Evolutionary conservation across 805 yeast species (phyloP).

Genomic region (Lipomyces oligophaga): DNA sequence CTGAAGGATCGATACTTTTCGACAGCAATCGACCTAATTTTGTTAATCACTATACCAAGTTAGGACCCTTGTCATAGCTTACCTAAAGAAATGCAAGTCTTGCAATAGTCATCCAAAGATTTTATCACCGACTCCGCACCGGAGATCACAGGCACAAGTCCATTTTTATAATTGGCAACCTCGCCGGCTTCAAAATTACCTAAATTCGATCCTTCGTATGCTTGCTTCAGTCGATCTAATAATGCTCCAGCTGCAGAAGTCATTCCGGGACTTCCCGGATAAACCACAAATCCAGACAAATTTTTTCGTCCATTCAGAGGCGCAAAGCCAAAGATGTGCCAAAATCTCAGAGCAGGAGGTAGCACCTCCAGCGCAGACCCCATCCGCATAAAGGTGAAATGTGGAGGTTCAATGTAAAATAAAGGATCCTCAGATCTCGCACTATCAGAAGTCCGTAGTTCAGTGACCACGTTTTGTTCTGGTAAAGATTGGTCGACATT

Average conservation of each 20-base stretch:
- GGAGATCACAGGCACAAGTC: slow-evolving; percentile 19
- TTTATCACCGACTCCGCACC: slow-evolving; percentile 8
- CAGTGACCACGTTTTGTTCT: not conserved
- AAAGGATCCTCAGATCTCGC: slow-evolving; percentile 6
- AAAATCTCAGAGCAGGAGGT: slow-evolving; percentile 40
- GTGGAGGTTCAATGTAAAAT: slow-evolving; percentile 33
- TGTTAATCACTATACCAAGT: too few relatives aligned
- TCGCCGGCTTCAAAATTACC: slow-evolving; percentile 32
- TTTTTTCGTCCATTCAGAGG: slow-evolving; percentile 37
- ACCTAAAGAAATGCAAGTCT: slow-evolving; percentile 13
- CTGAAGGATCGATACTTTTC: slow-evolving; percentile 5
- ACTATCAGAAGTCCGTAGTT: too few relatives aligned
- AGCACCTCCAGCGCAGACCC: slow-evolving; percentile 36
- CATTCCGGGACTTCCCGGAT: slow-evolving; percentile 33
- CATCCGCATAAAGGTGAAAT: slow-evolving; percentile 32
- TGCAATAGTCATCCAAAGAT: slow-evolving; percentile 18
- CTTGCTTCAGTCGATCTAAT: slow-evolving; percentile 32
- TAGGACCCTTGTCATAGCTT: too few relatives aligned
- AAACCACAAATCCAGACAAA: slow-evolving; percentile 33
- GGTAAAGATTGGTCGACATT: slow-evolving; percentile 1
- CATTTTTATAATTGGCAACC: slow-evolving; percentile 17
- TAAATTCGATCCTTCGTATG: slow-evolving; percentile 38
- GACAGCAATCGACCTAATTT: slow-evolving; percentile 11
- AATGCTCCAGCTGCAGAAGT: slow-evolving; percentile 29
- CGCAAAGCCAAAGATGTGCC: slow-evolving; percentile 40